These are phyloP conservation scores for Trichophyton equinum DNA, from an alignment of 2,329 filamentous ascomycete genomes.

Conservation along the genomic window DNA sequence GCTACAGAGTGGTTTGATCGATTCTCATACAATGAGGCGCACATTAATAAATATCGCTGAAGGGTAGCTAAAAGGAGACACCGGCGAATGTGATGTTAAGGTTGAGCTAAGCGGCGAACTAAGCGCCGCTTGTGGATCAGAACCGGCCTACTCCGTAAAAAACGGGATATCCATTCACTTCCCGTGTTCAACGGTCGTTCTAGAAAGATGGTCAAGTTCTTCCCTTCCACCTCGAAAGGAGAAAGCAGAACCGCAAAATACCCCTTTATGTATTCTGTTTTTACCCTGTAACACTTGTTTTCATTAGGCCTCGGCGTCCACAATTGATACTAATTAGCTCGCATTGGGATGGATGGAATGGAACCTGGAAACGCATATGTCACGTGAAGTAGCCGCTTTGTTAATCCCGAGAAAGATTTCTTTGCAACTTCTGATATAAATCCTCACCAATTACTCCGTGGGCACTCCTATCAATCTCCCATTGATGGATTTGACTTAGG, in stretches of 20 bases:
- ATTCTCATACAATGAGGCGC: no score
- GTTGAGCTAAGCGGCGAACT: background rate
- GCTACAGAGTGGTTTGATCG: no score
- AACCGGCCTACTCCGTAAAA: background rate
- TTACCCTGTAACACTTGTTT: no score
- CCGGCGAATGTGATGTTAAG: background rate
- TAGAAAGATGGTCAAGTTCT: background rate
- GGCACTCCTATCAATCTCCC: background rate
- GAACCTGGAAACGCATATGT: background rate
- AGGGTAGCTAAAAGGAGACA: background rate
- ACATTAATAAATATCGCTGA: background rate
- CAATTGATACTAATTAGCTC: background rate
- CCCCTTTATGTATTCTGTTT: background rate
- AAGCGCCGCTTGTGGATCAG: background rate
- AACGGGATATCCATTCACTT: background rate
- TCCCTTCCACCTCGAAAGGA: slow-evolving; percentile 12
- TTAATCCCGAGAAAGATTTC: no score
- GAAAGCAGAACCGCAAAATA: slow-evolving; percentile 27
- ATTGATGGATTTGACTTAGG: background rate
- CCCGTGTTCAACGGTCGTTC: background rate
- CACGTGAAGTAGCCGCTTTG: background rate
- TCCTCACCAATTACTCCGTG: no score
- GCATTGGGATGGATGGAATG: background rate
- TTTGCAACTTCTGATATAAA: background rate
- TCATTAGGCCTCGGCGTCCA: background rate